Conservation (phyloP, 306 rosid species). For the Crotalaria pallida region DNA sequence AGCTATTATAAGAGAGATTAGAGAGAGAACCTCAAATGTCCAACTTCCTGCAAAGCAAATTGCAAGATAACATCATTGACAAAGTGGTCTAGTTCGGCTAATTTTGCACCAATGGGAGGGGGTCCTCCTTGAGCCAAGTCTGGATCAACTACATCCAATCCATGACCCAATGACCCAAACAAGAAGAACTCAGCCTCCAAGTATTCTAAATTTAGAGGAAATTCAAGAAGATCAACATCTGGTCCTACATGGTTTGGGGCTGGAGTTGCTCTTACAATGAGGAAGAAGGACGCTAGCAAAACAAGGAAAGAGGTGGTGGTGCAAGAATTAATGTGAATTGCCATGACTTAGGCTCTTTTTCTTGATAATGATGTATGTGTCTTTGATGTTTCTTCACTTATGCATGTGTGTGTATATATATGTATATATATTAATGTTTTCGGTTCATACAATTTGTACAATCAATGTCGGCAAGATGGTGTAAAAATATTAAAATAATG, state of each 20-base stretch:
- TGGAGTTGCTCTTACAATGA: constrained; percentile 7
- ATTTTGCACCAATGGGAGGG: no score
- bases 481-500: no score
- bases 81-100: no score
- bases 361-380: not conserved
- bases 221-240: no score
- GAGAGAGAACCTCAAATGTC: constrained; percentile 59
- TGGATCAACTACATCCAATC: no score
- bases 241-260: no score
- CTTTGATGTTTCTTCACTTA: not conserved
- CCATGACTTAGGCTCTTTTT: constrained; percentile 21
- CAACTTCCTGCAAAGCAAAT: constrained; percentile 72
- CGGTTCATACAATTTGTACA: not conserved
- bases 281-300: constrained; percentile 11
- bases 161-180: no score
- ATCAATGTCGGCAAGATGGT: not conserved
- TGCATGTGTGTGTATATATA: no score
- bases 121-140: no score
- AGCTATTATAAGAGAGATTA: not conserved
- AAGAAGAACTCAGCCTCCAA: no score
- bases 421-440: not conserved
- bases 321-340: not conserved
- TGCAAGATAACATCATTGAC: constrained; percentile 39
- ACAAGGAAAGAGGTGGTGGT: not conserved
- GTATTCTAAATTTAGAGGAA: no score